A percentile compares a stretch with the other conserved stretches of the same genome.
phyloP scores from a whole-genome alignment of 192 early-diverging fungal genomes.

The Glomus cerebriforme region DNA sequence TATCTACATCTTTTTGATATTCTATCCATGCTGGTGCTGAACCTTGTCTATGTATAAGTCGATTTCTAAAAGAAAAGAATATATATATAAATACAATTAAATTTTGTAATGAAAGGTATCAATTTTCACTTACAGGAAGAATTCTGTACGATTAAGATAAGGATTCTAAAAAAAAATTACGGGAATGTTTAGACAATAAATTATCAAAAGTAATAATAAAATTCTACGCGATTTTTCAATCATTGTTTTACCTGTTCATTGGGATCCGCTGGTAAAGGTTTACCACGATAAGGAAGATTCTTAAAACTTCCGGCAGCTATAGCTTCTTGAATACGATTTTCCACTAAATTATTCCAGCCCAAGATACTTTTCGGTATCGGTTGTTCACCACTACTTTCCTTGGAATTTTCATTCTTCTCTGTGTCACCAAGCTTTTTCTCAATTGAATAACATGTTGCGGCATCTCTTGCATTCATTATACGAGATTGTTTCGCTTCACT shows the following conservation, averaged over 20 bases:
- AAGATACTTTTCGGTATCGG: background rate
- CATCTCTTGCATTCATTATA: conserved; percentile 30
- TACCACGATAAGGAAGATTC: conserved; percentile 33
- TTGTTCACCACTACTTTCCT: background rate
- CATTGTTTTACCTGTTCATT: background rate
- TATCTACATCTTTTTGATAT: conserved; percentile 33
- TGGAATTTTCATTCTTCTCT: background rate
- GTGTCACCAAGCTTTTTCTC: background rate
- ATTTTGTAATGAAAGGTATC: background rate
- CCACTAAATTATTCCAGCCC: conserved; percentile 29
- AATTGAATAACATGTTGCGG: conserved; percentile 30
- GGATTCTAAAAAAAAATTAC: conserved; percentile 25
- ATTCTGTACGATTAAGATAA: conserved; percentile 37
- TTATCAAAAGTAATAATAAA: background rate
- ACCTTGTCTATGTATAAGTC: conserved; percentile 35
- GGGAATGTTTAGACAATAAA: background rate
- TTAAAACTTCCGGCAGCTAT: conserved; percentile 35
- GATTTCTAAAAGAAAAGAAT: conserved; percentile 30
- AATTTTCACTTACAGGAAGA: conserved; percentile 10
- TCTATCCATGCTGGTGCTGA: conserved; percentile 39
- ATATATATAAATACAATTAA: background rate
- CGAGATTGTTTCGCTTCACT: conserved; percentile 26
- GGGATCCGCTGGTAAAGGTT: conserved; percentile 30
- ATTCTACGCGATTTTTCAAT: no score
- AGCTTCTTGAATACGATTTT: conserved; percentile 32